These are phyloP conservation scores for Strombidium stylifer DNA, from an alignment of 73 alveolate species.

Conservation along the genomic window DNA sequence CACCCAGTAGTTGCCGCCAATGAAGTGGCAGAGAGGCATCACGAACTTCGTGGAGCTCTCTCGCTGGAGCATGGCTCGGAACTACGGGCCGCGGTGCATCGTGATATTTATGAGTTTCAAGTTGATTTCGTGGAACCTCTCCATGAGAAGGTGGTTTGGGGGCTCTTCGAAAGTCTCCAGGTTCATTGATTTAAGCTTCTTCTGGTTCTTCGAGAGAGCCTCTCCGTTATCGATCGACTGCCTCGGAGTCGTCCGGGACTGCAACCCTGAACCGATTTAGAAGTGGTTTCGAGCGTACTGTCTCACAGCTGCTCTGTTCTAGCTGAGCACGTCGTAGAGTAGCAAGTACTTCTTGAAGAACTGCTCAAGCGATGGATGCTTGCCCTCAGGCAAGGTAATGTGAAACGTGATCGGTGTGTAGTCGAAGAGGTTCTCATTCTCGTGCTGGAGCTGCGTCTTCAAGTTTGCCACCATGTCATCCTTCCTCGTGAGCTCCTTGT, in stretches of 20 bases:
- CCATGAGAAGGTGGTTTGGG: too few relatives aligned
- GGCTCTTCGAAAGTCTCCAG: too few relatives aligned
- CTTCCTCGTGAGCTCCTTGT: constrained; percentile 70
- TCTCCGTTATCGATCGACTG: too few relatives aligned
- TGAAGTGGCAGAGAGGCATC: constrained; percentile 31
- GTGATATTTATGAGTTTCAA: too few relatives aligned
- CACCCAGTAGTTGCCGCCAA: constrained; percentile 62
- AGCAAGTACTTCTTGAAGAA: constrained; percentile 31
- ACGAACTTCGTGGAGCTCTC: background rate
- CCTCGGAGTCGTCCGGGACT: too few relatives aligned
- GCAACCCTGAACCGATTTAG: background rate
- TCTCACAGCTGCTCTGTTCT: background rate
- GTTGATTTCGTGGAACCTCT: too few relatives aligned
- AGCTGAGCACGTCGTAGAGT: constrained; percentile 17
- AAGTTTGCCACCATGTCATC: constrained; percentile 74
- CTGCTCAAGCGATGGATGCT: constrained; percentile 37
- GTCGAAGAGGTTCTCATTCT: constrained; percentile 74
- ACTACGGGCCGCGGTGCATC: too few relatives aligned
- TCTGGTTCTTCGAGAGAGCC: too few relatives aligned
- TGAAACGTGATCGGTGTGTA: constrained; percentile 87
- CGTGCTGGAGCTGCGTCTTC: constrained; percentile 59
- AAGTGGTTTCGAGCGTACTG: background rate
- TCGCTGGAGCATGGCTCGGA: background rate
- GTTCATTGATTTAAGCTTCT: too few relatives aligned
- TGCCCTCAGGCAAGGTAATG: constrained; percentile 39